Evolutionary conservation across 2,329 filamentous ascomycete species (phyloP).

Genomic region (Geosmithia morbida): DNA sequence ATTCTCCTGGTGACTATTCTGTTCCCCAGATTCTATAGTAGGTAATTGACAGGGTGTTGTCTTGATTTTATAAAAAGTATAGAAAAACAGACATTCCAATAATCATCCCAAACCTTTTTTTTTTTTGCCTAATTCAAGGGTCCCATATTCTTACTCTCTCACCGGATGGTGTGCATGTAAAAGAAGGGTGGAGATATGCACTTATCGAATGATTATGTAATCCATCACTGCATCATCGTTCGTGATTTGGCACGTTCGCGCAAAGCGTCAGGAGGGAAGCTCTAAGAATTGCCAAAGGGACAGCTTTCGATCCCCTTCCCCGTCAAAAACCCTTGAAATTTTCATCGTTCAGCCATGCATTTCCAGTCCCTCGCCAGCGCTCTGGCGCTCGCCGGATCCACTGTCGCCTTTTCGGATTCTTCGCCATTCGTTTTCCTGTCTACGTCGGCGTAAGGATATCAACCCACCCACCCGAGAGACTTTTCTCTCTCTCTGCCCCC

Average conservation of each 20-base stretch:
- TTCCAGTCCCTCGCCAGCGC: slow-evolving; percentile 33
- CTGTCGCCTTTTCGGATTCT: slow-evolving; percentile 67
- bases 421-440: slow-evolving; percentile 86
- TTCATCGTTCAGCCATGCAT: slow-evolving; percentile 29
- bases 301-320: neutral
- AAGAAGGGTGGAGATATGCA: neutral
- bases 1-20: too few relatives aligned
- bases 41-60: too few relatives aligned
- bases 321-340: neutral
- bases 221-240: neutral
- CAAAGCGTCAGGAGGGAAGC: neutral
- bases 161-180: neutral
- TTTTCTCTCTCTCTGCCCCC: too few relatives aligned
- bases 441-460: slow-evolving; percentile 54
- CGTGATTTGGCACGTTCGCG: neutral
- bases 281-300: neutral
- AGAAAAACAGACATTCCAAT: neutral
- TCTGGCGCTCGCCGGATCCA: slow-evolving; percentile 40
- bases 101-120: neutral
- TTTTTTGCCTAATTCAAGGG: neutral
- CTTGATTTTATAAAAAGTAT: neutral
- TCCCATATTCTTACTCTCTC: neutral
- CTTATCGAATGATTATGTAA: neutral
- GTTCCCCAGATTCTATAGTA: neutral
- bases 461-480: neutral